Evolutionary conservation across 2,329 filamentous ascomycete genomes (phyloP).

Genomic region (Didymella sp.): DNA sequence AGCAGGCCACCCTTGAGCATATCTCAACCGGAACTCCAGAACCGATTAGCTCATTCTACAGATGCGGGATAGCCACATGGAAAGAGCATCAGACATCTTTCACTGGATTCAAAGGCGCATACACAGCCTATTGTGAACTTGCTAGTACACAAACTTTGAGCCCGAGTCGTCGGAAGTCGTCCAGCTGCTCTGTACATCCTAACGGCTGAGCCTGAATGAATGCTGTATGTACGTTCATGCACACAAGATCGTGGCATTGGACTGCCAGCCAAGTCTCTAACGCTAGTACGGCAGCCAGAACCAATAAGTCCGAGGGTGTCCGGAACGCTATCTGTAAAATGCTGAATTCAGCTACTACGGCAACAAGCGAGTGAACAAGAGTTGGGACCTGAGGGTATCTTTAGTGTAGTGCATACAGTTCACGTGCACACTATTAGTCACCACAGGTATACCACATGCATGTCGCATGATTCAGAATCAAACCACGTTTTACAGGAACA

Average conservation of each 20-base stretch:
- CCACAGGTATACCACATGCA: background rate
- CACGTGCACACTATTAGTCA: background rate
- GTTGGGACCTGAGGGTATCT: background rate
- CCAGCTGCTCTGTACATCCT: background rate
- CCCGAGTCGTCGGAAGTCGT: background rate
- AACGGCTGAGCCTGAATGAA: background rate
- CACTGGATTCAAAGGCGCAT: slow-evolving; percentile 10
- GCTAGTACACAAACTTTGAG: background rate
- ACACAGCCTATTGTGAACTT: slow-evolving; percentile 13
- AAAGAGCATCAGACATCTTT: slow-evolving; percentile 10
- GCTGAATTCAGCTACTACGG: background rate
- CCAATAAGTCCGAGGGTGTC: background rate
- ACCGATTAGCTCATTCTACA: slow-evolving; percentile 1
- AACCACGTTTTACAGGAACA: background rate
- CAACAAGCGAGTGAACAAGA: background rate
- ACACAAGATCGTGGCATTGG: background rate
- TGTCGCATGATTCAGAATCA: background rate
- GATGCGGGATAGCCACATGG: slow-evolving; percentile 11
- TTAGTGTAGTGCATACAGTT: background rate
- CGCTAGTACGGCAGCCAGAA: background rate
- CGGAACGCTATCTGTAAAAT: background rate
- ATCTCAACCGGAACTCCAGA: background rate
- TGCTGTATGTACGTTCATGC: background rate
- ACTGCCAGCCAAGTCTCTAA: background rate
- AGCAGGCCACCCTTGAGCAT: slow-evolving; percentile 1